Evolutionary conservation across 2,329 filamentous ascomycete genomes (phyloP).

Genomic region (Cladosporium velox): DNA sequence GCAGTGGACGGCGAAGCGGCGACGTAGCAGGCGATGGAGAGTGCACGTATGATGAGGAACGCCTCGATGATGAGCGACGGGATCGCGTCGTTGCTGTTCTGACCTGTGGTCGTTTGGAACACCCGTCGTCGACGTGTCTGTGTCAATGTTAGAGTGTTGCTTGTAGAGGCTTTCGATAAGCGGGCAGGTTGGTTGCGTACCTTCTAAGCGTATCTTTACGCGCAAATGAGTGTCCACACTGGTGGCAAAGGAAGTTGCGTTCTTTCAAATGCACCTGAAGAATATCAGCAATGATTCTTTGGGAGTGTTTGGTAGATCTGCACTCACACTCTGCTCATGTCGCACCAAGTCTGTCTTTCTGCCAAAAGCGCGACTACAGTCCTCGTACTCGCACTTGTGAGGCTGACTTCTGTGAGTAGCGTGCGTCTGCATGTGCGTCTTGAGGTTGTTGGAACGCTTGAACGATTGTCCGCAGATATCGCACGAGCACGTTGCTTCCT

Average conservation of each 20-base stretch:
- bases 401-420: constrained; percentile 71
- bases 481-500: constrained; percentile 73
- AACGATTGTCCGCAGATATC: constrained; percentile 76
- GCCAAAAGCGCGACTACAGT: constrained; percentile 75
- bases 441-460: constrained; percentile 82
- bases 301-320: constrained; percentile 47
- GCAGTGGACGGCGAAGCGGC: constrained; percentile 1
- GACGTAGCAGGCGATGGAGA: constrained; percentile 13
- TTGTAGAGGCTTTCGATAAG: not conserved
- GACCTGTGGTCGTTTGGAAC: constrained; percentile 58
- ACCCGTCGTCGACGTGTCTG: constrained; percentile 77
- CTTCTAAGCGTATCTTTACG: constrained; percentile 72
- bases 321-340: constrained; percentile 56
- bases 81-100: constrained; percentile 22
- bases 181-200: not conserved
- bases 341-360: constrained; percentile 75
- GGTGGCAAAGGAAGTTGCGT: constrained; percentile 68
- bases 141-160: constrained; percentile 15
- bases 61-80: constrained; percentile 3
- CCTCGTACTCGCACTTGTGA: constrained; percentile 64
- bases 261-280: constrained; percentile 70
- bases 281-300: constrained; percentile 21
- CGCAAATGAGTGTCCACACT: constrained; percentile 71
- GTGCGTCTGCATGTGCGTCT: constrained; percentile 82
- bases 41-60: constrained; percentile 7